These are phyloP conservation scores for Podosphaera xanthii DNA, from an alignment of 2,329 filamentous ascomycete genomes.

Conservation along the genomic window DNA sequence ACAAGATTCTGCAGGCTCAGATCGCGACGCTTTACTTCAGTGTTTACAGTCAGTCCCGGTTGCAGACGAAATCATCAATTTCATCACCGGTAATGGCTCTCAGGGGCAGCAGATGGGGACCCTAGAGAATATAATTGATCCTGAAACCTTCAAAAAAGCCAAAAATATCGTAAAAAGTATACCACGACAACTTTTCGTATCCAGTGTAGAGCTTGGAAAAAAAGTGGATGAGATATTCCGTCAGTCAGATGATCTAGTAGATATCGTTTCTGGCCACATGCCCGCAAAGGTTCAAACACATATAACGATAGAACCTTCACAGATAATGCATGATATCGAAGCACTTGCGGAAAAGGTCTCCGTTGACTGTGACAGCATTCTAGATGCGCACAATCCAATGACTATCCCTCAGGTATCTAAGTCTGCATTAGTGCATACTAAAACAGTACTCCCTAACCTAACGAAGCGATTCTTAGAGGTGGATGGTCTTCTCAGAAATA, in stretches of 20 bases:
- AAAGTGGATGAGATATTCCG: slow-evolving; percentile 34
- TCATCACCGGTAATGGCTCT: slow-evolving; percentile 32
- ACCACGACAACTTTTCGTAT: slow-evolving; percentile 34
- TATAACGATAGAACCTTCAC: slow-evolving; percentile 38
- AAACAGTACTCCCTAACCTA: slow-evolving; percentile 34
- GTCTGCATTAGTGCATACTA: slow-evolving; percentile 38
- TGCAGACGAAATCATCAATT: slow-evolving; percentile 39
- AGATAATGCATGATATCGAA: slow-evolving; percentile 65
- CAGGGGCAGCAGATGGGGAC: slow-evolving; percentile 28
- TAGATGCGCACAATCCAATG: slow-evolving; percentile 42
- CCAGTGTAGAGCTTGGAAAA: slow-evolving; percentile 37
- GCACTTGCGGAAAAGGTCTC: slow-evolving; percentile 69
- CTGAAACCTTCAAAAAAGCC: slow-evolving; percentile 48
- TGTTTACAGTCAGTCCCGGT: slow-evolving; percentile 41
- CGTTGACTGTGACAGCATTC: slow-evolving; percentile 60
- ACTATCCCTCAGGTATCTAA: slow-evolving; percentile 39
- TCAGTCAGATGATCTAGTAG: slow-evolving; percentile 36
- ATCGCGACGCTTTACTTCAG: slow-evolving; percentile 46
- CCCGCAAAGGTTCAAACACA: slow-evolving; percentile 29
- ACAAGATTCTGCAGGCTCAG: slow-evolving; percentile 36
- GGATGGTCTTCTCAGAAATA: slow-evolving; percentile 34
- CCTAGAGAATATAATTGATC: slow-evolving; percentile 54
- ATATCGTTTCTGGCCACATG: slow-evolving; percentile 34
- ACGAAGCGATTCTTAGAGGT: slow-evolving; percentile 34
- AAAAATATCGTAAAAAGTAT: slow-evolving; percentile 38